Conservation (phyloP, 495 filamentous ascomycete species). For the Penicillium lagena region DNA sequence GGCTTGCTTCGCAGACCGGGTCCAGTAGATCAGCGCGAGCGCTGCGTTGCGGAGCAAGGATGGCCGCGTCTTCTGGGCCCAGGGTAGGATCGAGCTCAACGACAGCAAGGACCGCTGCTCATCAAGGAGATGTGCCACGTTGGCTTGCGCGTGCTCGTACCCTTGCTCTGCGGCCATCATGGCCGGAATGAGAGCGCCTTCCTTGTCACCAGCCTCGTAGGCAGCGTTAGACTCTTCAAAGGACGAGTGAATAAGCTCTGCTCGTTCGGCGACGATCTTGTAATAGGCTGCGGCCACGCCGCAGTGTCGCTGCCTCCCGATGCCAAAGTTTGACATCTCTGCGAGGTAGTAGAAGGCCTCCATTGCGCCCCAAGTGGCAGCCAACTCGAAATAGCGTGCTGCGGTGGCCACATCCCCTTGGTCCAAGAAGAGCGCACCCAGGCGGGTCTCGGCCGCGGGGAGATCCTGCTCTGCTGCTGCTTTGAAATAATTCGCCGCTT, state of each 20-base stretch:
- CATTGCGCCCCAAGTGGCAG: constrained; percentile 78
- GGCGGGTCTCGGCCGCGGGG: constrained; percentile 71
- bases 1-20: constrained; percentile 83
- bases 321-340: constrained; percentile 75
- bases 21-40: constrained; percentile 92
- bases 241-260: constrained; percentile 76
- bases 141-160: constrained; percentile 87
- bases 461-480: constrained; percentile 80
- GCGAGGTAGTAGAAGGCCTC: constrained; percentile 95
- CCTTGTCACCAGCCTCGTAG: constrained; percentile 77
- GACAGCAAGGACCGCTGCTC: constrained; percentile 62
- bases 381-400: constrained; percentile 85
- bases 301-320: constrained; percentile 77
- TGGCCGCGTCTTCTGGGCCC: constrained; percentile 28
- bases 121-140: constrained; percentile 89
- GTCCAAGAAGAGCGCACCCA: constrained; percentile 84
- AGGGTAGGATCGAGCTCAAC: constrained; percentile 39
- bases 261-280: constrained; percentile 89
- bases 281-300: constrained; percentile 79
- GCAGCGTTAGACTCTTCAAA: constrained; percentile 82
- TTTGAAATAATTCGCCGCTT: constrained; percentile 76
- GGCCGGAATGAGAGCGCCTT: constrained; percentile 75
- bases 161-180: constrained; percentile 96
- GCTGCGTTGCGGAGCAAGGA: constrained; percentile 61
- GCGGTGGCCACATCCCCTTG: constrained; percentile 76